phyloP scores from a whole-genome alignment of 441 rosid species.

The Mallotus repandus region DNA sequence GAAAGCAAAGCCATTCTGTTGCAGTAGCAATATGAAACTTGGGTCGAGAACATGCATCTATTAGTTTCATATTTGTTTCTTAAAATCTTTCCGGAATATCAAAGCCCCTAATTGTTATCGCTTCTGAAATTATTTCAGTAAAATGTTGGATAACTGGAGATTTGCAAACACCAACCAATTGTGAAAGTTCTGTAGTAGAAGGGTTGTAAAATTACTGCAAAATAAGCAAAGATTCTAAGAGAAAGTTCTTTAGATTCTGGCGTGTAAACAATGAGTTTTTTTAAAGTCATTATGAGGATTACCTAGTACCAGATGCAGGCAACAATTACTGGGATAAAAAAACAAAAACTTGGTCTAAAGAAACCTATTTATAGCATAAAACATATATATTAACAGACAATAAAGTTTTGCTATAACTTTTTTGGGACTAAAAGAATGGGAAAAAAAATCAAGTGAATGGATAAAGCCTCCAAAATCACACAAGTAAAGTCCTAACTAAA shows the following conservation, averaged over 20 bases:
- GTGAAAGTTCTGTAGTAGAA: constrained; percentile 70
- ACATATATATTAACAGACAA: neutral
- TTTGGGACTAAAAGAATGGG: too few species aligned
- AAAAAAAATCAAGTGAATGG: neutral
- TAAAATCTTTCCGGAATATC: constrained; percentile 62
- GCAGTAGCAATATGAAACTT: constrained; percentile 67
- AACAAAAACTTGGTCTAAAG: constrained; percentile 6
- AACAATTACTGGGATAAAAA: constrained; percentile 5
- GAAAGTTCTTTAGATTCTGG: neutral
- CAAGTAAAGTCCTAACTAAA: too few species aligned
- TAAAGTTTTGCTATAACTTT: neutral
- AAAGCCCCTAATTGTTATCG: constrained; percentile 80
- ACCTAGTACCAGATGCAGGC: constrained; percentile 20
- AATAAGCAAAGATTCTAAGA: neutral
- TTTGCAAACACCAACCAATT: too few species aligned
- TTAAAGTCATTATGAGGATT: neutral
- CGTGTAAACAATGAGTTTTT: neutral
- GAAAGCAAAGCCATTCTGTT: constrained; percentile 85
- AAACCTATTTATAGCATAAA: neutral
- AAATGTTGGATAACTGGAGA: constrained; percentile 84
- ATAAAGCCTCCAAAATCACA: neutral
- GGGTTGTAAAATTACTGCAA: constrained; percentile 74
- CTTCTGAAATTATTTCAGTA: constrained; percentile 72
- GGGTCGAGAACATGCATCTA: constrained; percentile 69
- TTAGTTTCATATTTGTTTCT: constrained; percentile 27